Evolutionary conservation across 2,329 filamentous ascomycete genomes (phyloP).

Genomic region (Diplodia corticola): DNA sequence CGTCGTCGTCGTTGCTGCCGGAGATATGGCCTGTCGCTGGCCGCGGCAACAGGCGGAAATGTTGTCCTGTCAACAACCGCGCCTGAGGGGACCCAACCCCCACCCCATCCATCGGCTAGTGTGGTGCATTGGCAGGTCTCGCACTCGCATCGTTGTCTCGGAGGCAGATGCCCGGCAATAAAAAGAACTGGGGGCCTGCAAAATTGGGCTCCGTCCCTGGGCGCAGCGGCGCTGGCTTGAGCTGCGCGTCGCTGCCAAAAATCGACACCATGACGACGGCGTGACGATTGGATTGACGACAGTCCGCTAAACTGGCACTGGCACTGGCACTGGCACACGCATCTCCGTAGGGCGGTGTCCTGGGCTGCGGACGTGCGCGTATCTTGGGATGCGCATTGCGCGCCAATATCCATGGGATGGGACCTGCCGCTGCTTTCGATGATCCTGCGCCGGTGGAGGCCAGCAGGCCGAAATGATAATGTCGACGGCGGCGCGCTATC

Average conservation of each 20-base stretch:
- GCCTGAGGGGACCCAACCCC: not conserved
- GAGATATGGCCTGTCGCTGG: not conserved
- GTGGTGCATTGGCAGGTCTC: not conserved
- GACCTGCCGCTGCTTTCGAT: slow-evolving; percentile 4
- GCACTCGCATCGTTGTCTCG: slow-evolving; percentile 5
- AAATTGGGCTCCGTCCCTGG: slow-evolving; percentile 13
- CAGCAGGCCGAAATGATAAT: slow-evolving; percentile 3
- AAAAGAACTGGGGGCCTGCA: slow-evolving; percentile 20
- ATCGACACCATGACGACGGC: not conserved
- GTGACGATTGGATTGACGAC: slow-evolving; percentile 17
- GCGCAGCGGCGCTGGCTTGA: not conserved
- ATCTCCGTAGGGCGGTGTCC: slow-evolving; percentile 15
- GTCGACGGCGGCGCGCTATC: slow-evolving; percentile 5
- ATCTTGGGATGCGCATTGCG: slow-evolving; percentile 9
- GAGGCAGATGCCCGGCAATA: slow-evolving; percentile 5
- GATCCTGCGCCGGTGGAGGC: not conserved
- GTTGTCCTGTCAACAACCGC: not conserved
- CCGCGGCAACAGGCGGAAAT: not conserved
- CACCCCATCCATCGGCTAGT: not conserved
- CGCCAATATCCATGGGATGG: slow-evolving; percentile 12
- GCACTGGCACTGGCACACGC: not conserved
- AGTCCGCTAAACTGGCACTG: not conserved
- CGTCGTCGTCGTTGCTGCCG: too few relatives aligned
- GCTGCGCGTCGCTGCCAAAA: slow-evolving; percentile 5
- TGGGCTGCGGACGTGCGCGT: slow-evolving; percentile 4